Base-by-base conservation (phyloP, 768 basidiomycete genomes). In the Baorangia bicolor region DNA sequence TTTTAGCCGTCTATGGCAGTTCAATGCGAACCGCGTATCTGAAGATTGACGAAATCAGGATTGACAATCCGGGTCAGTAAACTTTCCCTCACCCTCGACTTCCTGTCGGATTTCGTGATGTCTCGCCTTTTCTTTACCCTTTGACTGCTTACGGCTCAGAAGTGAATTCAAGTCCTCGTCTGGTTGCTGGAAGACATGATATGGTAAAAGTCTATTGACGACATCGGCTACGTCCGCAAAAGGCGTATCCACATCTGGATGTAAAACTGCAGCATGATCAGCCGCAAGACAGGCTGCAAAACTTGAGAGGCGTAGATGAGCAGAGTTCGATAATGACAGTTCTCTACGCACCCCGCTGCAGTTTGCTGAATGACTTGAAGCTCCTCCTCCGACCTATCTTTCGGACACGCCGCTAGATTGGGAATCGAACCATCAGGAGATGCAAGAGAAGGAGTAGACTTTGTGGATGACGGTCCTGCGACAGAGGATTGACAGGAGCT, bases 181-280 rank as follows among this genome's bases (percentile, higher is more conserved):
- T 0, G 90, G 90, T 56, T 90, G 87, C 59, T 87, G 87, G 60
- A 86, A 90, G 47, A 92, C 71, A 64, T 93, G 91, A 63, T 90
- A 92, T 0, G 91, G 90, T 21, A 92, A 74, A 21, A 93, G 76
- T 47, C 90, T 80, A n/a, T 81, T 78, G 23, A 91, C 76, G 3
- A 77, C 86, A 65, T 93, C 91, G 6, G 72, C 64, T 10, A 76
- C 70, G 62, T 89, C 83, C 14, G 63, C 57, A 61, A 93, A 93
- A 2, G 90, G 85, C 1, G 83, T 77, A 47, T 91, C 87, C 35
- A 81, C 77, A 60, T 92, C 86, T 37, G 89, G 88, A 49, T 82
- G 78, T 47, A 83, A 62, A 16, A 81, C 81, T 16, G 78, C 72
- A 38, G 76, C 73, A 51, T 91, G 90, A 69, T 93, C 90, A 34